Evolutionary conservation across 192 early-diverging fungal species (phyloP), one percentile per base, ranked within the genome.

Genomic region (Coemansia sp.): DNA sequence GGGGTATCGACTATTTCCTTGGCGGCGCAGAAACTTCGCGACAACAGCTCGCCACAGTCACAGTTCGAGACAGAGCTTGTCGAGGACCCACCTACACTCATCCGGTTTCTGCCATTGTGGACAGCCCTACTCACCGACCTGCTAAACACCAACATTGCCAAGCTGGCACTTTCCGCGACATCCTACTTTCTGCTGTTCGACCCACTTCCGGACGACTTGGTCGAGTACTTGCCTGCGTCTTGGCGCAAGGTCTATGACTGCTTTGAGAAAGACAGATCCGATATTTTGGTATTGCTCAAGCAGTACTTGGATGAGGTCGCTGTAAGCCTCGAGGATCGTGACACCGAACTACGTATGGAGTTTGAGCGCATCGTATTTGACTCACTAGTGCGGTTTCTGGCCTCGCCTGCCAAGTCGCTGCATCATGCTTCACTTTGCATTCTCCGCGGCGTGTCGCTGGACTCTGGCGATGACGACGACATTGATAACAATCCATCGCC

Each of bases 181-280:
- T 82, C 80, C 33, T 82, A 77, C 35, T 26, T 82, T 44, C 42
- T 82, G 53, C 66, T 77, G 14, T 82, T 74, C 57, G 75, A 82
- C 35, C 69, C 68, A 30, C 40, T 82, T 16, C 75, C 75, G 5
- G n/a, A 8, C 2, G 39, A 59, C 23, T 42, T 81, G 39, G 26
- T 60, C 14, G n/a, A 17, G 1, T 67, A 44, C 17, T 62, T 77
- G 47, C 75, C 80, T 7, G 13, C 16, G 4, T 2, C 21, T n/a
- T 78, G 75, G 76, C 57, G 66, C 2, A 9, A 30, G 13, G 62
- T 30, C 14, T 77, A 72, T 42, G 26, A 9, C 26, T 60, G 59
- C 1, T 83, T 81, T 58, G 70, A 81, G 23, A 14, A n/a, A 19
- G 26, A 53, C 32, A 38, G 76, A 11, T n/a, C 44, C n/a, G 37